These are phyloP conservation scores for Aureobasidium leucospermi DNA, from an alignment of 2,329 filamentous ascomycete genomes.

Conservation along the genomic window DNA sequence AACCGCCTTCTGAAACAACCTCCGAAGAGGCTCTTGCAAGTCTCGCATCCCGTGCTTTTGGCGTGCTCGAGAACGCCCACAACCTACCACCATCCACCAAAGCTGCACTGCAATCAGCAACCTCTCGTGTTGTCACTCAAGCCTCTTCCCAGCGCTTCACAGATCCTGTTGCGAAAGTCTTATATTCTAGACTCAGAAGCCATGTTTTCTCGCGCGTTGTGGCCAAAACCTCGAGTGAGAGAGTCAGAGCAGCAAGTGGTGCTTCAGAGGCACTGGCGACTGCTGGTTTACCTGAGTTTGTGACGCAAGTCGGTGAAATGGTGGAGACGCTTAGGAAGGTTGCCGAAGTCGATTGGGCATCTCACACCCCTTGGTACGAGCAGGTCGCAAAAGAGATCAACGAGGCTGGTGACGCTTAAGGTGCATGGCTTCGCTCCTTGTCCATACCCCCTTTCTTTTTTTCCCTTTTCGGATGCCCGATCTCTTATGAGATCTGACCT, in stretches of 20 bases:
- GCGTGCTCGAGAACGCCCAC: slow-evolving; percentile 42
- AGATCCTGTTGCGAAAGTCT: slow-evolving; percentile 58
- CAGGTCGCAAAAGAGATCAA: slow-evolving; percentile 39
- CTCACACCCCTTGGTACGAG: slow-evolving; percentile 66
- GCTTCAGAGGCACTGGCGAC: slow-evolving; percentile 63
- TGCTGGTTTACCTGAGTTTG: slow-evolving; percentile 67
- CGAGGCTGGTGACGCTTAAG: not conserved
- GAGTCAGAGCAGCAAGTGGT: slow-evolving; percentile 60
- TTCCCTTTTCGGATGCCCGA: not conserved
- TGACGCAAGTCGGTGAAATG: slow-evolving; percentile 59
- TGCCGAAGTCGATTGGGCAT: slow-evolving; percentile 58
- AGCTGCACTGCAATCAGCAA: slow-evolving; percentile 35
- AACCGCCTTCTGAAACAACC: slow-evolving; percentile 1
- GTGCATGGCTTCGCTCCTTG: not conserved
- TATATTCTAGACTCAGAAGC: slow-evolving; percentile 59
- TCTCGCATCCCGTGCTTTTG: slow-evolving; percentile 38
- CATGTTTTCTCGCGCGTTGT: slow-evolving; percentile 60
- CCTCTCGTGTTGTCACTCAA: slow-evolving; percentile 45
- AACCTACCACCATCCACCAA: slow-evolving; percentile 43
- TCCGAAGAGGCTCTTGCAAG: slow-evolving; percentile 17
- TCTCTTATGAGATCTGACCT: not conserved
- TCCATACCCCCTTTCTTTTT: not conserved
- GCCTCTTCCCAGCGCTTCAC: slow-evolving; percentile 36
- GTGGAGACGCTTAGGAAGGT: slow-evolving; percentile 61
- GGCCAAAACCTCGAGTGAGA: slow-evolving; percentile 61